Conservation (phyloP, 768 basidiomycete species). For the Suillus spraguei region DNA sequence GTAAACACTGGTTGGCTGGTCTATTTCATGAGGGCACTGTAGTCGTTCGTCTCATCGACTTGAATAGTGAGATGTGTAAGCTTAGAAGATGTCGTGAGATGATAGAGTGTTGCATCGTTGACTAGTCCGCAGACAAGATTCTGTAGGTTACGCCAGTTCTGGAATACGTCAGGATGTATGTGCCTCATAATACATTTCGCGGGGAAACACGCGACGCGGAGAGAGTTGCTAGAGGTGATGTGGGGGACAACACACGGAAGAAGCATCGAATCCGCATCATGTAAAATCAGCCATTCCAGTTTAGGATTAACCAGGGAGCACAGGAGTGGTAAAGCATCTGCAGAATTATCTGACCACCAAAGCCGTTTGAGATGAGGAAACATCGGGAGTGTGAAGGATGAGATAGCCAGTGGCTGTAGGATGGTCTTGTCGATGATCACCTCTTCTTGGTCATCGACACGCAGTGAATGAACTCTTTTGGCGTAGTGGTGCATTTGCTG, state of each 20-base stretch:
- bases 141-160: slow-evolving; percentile 2
- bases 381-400: slow-evolving; percentile 1
- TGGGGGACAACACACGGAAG: not conserved
- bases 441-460: slow-evolving; percentile 6
- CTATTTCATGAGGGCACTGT: not conserved
- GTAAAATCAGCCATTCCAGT: slow-evolving; percentile 3
- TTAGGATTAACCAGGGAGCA: not conserved
- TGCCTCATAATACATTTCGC: slow-evolving; percentile 1
- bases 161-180: slow-evolving; percentile 5
- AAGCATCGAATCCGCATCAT: not conserved
- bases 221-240: not conserved
- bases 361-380: slow-evolving; percentile 8
- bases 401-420: not conserved
- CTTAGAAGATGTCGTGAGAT: slow-evolving; percentile 2
- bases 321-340: slow-evolving; percentile 7
- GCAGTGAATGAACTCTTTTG: slow-evolving; percentile 4
- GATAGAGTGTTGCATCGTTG: slow-evolving; percentile 3
- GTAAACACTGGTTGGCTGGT: not conserved
- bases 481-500: slow-evolving; percentile 5
- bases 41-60: not conserved
- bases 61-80: slow-evolving; percentile 4
- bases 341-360: slow-evolving; percentile 6
- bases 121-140: slow-evolving; percentile 6
- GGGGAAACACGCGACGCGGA: slow-evolving; percentile 1
- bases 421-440: not conserved